phyloP scores from a whole-genome alignment of 176 grass and related monocot species.

The Guadua angustifolia region DNA sequence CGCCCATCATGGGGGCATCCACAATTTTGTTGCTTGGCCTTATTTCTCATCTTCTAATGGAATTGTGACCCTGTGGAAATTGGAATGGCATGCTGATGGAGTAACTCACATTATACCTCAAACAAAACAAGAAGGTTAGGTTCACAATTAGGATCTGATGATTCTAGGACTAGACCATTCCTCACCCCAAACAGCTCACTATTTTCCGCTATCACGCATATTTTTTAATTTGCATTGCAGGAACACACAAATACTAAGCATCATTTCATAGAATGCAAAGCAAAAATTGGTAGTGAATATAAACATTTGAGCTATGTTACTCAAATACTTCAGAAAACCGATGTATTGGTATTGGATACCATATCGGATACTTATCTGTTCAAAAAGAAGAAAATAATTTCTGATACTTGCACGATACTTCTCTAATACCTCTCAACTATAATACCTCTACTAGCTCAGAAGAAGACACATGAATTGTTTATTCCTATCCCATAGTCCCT shows the following conservation, averaged over 20 bases:
- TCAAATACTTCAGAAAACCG: too few species aligned
- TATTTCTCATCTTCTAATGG: neutral
- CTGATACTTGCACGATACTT: too few species aligned
- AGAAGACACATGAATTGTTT: too few species aligned
- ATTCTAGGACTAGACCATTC: neutral
- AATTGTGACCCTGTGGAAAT: neutral
- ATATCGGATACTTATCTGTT: too few species aligned
- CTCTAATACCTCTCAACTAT: too few species aligned
- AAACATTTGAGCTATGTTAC: neutral
- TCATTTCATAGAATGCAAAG: neutral
- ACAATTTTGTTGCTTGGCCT: slow-evolving; percentile 4
- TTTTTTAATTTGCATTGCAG: neutral
- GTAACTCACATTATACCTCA: neutral
- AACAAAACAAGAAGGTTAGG: neutral
- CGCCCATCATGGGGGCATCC: neutral
- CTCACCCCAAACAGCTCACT: neutral
- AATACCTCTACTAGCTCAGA: too few species aligned
- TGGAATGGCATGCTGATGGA: neutral
- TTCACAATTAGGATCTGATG: slow-evolving; percentile 18
- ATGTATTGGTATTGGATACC: too few species aligned
- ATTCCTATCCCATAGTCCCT: too few species aligned
- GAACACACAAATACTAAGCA: neutral
- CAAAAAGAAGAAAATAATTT: too few species aligned
- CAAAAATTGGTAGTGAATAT: neutral
- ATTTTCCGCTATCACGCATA: neutral